Base-by-base conservation (phyloP, 306 rosid species). In the Alnus rubra region DNA sequence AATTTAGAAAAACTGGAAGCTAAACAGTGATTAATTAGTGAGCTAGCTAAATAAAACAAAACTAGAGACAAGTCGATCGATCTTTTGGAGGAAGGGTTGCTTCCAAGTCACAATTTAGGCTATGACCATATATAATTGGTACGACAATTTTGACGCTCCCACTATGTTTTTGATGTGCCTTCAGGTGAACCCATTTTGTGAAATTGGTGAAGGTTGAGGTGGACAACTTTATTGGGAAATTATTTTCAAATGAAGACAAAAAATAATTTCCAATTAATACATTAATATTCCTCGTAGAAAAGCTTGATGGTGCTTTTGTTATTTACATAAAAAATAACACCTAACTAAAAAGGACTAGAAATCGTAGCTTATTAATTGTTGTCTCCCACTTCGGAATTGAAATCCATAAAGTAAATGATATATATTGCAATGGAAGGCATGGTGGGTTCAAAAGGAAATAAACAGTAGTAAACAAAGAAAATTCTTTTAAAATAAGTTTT, bases 81-180 rank as follows among this genome's bases (percentile, higher is more conserved):
- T 23, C 72, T 68, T 68, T 39, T 68, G n/a, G n/a, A 12, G 3
- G 72, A 68, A 42, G 48, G 72, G 28, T 42, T 68, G 50, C 13
- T 39, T 23, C 72, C 72, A 68, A 35, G 72, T 68, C 51, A 68
- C 12, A 68, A 39, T 68, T 68, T 68, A 68, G 51, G 72, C 42
- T 68, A 68, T 51, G 5, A 68, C 39, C 51, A 68, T 63, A 6
- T 31, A 15, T 11, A 5, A 28, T 3, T 23, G 45, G 69, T 35
- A 78, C 30, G 82, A 69, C 76, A 71, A 78, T 37, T 71, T 78
- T 70, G 77, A 78, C 82, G 51, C 64, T 78, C 59, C 62, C 82
- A 78, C 76, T 59, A 50, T 33, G 55, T 16, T 42, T 78, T 49
- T 69, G 58, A 14, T 44, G 30, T 69, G 75, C 44, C 69, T 37